Conservation (phyloP, 805 yeast species). For the Cyberlindnera mycetangii region DNA sequence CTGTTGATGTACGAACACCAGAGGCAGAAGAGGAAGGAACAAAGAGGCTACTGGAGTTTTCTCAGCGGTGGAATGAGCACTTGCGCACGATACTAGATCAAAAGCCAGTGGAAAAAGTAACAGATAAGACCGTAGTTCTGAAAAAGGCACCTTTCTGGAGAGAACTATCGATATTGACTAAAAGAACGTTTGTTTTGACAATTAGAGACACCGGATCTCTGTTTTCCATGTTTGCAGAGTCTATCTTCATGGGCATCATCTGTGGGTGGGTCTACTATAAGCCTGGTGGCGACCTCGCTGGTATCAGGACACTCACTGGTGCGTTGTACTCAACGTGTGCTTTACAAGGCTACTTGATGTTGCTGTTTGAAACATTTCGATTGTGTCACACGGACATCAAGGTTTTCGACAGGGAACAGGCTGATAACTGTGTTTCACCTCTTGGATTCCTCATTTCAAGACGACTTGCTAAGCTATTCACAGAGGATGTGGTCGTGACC, state of each 20-base stretch:
- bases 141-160: conserved; percentile 40
- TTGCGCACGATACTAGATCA: conserved; percentile 3
- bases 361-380: conserved; percentile 58
- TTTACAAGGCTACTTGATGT: conserved; percentile 53
- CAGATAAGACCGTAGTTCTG: conserved; percentile 1
- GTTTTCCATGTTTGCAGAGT: conserved; percentile 19
- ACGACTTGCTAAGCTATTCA: conserved; percentile 58
- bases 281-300: conserved; percentile 56
- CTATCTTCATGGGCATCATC: conserved; percentile 25
- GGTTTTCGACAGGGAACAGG: conserved; percentile 66
- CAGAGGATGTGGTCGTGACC: conserved; percentile 70
- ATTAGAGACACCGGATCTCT: conserved; percentile 44
- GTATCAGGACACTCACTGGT: conserved; percentile 57
- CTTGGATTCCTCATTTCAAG: conserved; percentile 68
- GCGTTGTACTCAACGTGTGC: conserved; percentile 52
- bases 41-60: conserved; percentile 31
- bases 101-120: not conserved
- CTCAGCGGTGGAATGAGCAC: conserved; percentile 33
- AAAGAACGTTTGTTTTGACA: conserved; percentile 41
- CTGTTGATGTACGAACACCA: conserved; percentile 42
- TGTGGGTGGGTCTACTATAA: conserved; percentile 77
- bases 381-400: conserved; percentile 52
- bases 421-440: conserved; percentile 64
- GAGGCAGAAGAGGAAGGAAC: conserved; percentile 34
- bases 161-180: conserved; percentile 39